A percentile compares a stretch with the other conserved stretches of the same genome.
Evolutionary conservation across 2,329 filamentous ascomycete genomes (phyloP).

Genomic region (Ilyonectria sp.): DNA sequence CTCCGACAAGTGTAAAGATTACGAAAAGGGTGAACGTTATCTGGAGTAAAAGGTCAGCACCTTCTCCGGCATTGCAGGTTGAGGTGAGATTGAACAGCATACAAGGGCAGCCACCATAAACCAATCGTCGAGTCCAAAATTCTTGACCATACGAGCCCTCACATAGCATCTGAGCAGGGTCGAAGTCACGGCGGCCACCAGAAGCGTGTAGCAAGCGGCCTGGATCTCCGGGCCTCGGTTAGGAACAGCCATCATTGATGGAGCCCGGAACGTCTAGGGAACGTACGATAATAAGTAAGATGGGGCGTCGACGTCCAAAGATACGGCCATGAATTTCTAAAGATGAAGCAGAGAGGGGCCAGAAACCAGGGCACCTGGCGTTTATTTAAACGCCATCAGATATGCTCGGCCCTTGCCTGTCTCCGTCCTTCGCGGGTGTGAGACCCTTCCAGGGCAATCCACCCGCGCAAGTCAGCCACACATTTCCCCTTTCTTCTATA

Average conservation of each 20-base stretch:
- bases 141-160: constrained; percentile 53
- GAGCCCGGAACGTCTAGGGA: neutral
- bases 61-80: neutral
- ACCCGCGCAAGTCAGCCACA: neutral
- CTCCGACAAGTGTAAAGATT: constrained; percentile 52
- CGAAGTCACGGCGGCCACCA: constrained; percentile 47
- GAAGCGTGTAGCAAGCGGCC: constrained; percentile 51
- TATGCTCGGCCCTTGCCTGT: neutral
- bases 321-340: constrained; percentile 1
- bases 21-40: constrained; percentile 55
- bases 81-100: neutral
- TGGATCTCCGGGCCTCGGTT: constrained; percentile 55
- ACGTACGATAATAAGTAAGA: neutral
- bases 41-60: constrained; percentile 35
- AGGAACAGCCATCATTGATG: constrained; percentile 42
- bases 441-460: neutral
- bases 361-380: neutral
- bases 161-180: constrained; percentile 53
- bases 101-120: constrained; percentile 56
- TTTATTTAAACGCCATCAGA: neutral
- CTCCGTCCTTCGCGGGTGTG: neutral
- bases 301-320: neutral
- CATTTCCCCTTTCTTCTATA: too few relatives aligned
- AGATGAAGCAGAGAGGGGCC: neutral
- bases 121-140: constrained; percentile 58